Evolutionary conservation across 345 rosid species (phyloP).

Genomic region (Schrenkiella parvula): DNA sequence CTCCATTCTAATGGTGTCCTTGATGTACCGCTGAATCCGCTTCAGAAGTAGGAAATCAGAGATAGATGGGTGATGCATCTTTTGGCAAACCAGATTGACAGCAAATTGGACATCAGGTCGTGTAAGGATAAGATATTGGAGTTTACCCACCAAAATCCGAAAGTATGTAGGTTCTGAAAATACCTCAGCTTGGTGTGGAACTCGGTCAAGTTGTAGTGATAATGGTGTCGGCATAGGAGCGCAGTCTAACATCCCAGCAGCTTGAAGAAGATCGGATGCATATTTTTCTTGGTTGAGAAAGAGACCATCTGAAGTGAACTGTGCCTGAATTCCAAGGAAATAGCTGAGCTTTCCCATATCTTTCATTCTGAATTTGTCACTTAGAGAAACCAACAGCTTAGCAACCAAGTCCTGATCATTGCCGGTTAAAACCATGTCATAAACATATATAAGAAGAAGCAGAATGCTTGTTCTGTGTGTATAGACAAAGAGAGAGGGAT

Average conservation of each 20-base stretch:
- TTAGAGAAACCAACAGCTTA: too few relatives aligned
- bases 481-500: neutral
- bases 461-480: too few relatives aligned
- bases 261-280: neutral
- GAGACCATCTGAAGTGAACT: neutral
- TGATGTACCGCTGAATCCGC: neutral
- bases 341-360: neutral
- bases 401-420: too few relatives aligned
- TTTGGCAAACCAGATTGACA: neutral
- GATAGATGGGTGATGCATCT: neutral
- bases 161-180: neutral
- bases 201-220: neutral
- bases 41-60: neutral
- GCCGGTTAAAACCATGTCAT: neutral
- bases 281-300: neutral
- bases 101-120: neutral
- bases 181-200: fast-evolving
- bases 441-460: neutral
- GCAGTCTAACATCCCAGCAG: neutral
- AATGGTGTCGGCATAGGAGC: neutral
- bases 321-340: neutral
- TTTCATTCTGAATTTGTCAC: too few relatives aligned
- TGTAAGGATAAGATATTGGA: neutral
- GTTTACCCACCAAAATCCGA: neutral
- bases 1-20: neutral